Evolutionary conservation across 495 filamentous ascomycete genomes (phyloP), one percentile per base, ranked within the genome.

Genomic region (Alectoria sarmentosa): DNA sequence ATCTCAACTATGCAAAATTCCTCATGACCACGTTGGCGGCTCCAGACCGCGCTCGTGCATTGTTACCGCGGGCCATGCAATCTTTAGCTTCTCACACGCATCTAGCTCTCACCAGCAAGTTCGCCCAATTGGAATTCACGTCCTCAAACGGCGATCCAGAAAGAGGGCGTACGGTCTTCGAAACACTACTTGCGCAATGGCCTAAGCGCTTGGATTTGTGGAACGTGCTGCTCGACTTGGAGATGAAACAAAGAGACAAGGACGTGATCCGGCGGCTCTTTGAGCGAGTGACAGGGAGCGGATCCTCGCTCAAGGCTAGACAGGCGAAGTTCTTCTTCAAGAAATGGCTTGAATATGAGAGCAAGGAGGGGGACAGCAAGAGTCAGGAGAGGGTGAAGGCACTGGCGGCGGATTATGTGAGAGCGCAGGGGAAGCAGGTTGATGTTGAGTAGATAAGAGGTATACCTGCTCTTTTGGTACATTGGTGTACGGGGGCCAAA

Each of bases 1-100:
- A 90, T 87, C 77, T 90, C 78, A 97, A 97, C 80, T 96, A 96
- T 75, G 93, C 92, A 52, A 89, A 86, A 71, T 96, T 96, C 85
- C 83, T 98, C 46, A 86, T 93, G 77, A 83, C 84, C 60, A 87
- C 81, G 34, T 75, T 83, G 56, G 78, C 82, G 65, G 79, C 82
- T n/a, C 84, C 89, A 1, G 86, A 88, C 26, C 84, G 87, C 38
- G 92, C 88, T 19, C 89, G 92, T 46, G 85, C 82, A 1, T 80
- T 98, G 10, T 85, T 97, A n/a, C 81, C 87, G 15, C 89, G 94
- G 59, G 94, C 95, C 38, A 84, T 88, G 39, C 92, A 98, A 77
- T 88, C 90, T 10, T 84, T 98, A 21, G 88, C 86, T 61, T 65
- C 78, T 62, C 76, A 86, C 71, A 80, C 87, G 26, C 90, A 94